Base-by-base conservation (phyloP, 1,284 basidiomycete genomes). In the Farysia itapuensis region DNA sequence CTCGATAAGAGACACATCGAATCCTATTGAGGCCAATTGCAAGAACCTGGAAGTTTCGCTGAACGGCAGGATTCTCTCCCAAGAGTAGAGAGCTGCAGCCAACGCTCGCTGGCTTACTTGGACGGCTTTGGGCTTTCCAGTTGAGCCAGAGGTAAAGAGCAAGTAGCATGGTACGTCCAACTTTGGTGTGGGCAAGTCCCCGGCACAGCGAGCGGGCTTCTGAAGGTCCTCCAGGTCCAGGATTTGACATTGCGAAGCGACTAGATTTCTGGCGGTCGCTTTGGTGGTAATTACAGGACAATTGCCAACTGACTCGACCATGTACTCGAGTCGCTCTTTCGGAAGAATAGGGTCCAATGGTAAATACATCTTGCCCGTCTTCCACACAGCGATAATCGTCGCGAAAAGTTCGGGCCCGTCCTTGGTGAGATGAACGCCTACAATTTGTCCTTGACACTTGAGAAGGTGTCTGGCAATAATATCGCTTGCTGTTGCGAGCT, bases 1-100 rank as follows among this genome's bases (percentile, higher is more conserved):
- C 49, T 76, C 74, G 33, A 75, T 70, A n/a, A 76, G 40, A 9
- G 59, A 74, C 4, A 75, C 71, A 33, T 74, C 72, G 39, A 74
- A 75, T 6, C 69, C 70, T 13, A 70, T 65, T 24, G 73, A 74
- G 9, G 73, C 70, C 13, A 74, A 59, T 47, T 76, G 73, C 30
- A 75, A 41, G 46, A 74, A 49, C 4, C 74, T 58, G 24, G 69
- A 69, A 30, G 44, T 20, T 6, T n/a, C 36, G 4, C 47, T 38
- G 33, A 56, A 54, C 0, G 74, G 72, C 5, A 75, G 57, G 31
- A 74, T 71, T 2, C 43, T 24, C 20, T 67, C 49, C 74, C 74
- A 76, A 8, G 74, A 73, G 24, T 53, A 41, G 14, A 76, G 37
- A 15, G 71, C 73, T 6, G 57, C 67, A 4, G 73, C 65, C 19